These are phyloP conservation scores for Mycena pura DNA, from an alignment of 768 basidiomycete species.

Conservation along the genomic window DNA sequence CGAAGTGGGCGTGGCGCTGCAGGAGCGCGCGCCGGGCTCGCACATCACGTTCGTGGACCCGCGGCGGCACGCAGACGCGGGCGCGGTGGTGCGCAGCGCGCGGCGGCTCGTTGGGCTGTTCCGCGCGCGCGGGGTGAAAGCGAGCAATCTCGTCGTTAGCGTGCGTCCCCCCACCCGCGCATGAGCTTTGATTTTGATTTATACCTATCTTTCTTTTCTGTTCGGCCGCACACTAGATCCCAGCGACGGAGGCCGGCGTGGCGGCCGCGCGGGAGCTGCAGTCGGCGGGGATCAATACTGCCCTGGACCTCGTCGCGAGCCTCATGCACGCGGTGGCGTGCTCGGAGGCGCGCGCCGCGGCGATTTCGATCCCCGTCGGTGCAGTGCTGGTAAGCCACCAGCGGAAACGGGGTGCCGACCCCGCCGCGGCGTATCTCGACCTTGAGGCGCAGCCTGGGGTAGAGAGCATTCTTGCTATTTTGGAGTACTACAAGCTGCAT, in stretches of 20 bases:
- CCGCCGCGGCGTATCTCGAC: constrained; percentile 28
- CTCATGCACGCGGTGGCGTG: constrained; percentile 64
- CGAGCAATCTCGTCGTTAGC: constrained; percentile 53
- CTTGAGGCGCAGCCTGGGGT: constrained; percentile 49
- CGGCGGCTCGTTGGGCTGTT: constrained; percentile 48
- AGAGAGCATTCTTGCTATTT: constrained; percentile 52
- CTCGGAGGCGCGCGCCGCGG: constrained; percentile 54
- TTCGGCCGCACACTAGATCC: no score
- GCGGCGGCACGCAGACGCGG: constrained; percentile 43
- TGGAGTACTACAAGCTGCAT: constrained; percentile 50
- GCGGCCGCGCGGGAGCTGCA: constrained; percentile 51
- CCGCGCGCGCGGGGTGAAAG: constrained; percentile 44
- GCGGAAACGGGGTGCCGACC: constrained; percentile 36
- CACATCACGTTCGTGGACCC: constrained; percentile 62
- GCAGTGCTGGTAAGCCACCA: constrained; percentile 56
- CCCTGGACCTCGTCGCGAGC: constrained; percentile 58
- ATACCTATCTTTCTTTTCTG: no score
- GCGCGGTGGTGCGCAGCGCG: constrained; percentile 51
- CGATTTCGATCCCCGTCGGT: constrained; percentile 57
- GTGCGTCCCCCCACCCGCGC: constrained; percentile 41
- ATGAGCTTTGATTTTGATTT: neutral
- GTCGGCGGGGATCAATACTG: constrained; percentile 49
- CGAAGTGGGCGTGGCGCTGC: constrained; percentile 52
- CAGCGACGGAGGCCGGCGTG: constrained; percentile 63
- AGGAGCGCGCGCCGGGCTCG: constrained; percentile 52